Evolutionary conservation across 2,329 filamentous ascomycete genomes (phyloP).

Genomic region (Elsinoe ampelina): DNA sequence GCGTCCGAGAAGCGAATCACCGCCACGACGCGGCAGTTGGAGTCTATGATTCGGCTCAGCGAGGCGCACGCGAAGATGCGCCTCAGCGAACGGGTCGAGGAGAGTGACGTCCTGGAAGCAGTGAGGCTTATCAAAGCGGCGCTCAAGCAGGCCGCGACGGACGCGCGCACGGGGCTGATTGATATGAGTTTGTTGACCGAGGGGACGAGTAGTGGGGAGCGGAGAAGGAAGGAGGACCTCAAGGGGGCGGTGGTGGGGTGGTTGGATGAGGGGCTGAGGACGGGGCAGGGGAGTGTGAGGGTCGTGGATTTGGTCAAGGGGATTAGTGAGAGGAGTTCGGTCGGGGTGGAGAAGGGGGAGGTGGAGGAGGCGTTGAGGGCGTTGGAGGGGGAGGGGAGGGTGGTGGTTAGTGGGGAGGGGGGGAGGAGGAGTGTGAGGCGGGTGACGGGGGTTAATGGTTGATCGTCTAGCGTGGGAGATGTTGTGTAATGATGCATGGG

Average conservation of each 20-base stretch:
- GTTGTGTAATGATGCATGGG: not conserved
- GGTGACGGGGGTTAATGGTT: slow-evolving; percentile 47
- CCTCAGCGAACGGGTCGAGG: slow-evolving; percentile 64
- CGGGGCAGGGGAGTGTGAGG: slow-evolving; percentile 54
- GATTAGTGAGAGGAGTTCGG: slow-evolving; percentile 60
- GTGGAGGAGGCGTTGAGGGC: slow-evolving; percentile 72
- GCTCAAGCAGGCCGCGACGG: slow-evolving; percentile 94
- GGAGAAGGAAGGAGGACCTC: slow-evolving; percentile 71
- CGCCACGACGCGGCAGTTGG: slow-evolving; percentile 89
- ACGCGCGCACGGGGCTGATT: slow-evolving; percentile 79
- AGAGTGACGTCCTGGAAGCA: slow-evolving; percentile 77
- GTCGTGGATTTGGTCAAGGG: slow-evolving; percentile 69
- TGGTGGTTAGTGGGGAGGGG: slow-evolving; percentile 78
- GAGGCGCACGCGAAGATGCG: slow-evolving; percentile 99
- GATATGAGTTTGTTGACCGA: slow-evolving; percentile 95
- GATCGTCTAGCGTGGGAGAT: not conserved
- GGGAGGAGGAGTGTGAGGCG: slow-evolving; percentile 71
- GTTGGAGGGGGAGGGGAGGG: slow-evolving; percentile 73
- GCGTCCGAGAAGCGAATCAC: slow-evolving; percentile 92
- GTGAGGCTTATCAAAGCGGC: slow-evolving; percentile 88
- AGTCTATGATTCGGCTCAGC: slow-evolving; percentile 94
- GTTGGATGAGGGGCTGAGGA: slow-evolving; percentile 69
- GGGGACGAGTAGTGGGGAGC: slow-evolving; percentile 81
- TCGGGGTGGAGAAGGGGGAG: slow-evolving; percentile 64
- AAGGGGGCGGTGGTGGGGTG: slow-evolving; percentile 67